Evolutionary conservation across 768 basidiomycete genomes (phyloP), one percentile per base, ranked within the genome.

Genomic region (Agaricus subrufescens): DNA sequence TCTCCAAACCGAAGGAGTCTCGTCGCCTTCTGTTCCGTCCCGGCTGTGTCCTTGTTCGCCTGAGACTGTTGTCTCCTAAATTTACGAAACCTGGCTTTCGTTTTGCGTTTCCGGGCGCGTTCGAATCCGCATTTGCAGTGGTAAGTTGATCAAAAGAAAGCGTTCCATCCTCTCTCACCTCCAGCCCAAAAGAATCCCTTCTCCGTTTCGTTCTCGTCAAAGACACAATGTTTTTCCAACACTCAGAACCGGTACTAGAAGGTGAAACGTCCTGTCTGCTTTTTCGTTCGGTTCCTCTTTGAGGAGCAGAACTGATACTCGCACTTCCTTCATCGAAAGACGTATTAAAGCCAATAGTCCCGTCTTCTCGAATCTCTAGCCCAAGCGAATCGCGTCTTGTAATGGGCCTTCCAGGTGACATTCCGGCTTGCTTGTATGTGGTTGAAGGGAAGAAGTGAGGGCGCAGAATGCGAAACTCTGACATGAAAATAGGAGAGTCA

Each of bases 171-270:
- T 34, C 31, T 19, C 31, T 50, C 19, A 50, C 48, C 19, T 37
- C 48, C 19, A 50, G n/a, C 34, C 52, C 52, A 26, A 46, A 53
- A 1, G 52, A 53, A 31, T 53, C 52, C 25, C 45, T 44, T 34
- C 52, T 46, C 19, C 34, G 52, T 25, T 34, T 53, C 10, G 31
- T 39, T 31, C 42, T 52, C 19, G 31, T 44, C 44, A 46, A 23
- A 23, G 52, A 37, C 5, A 19, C 4, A 11, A 45, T 19, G 12
- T 11, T 38, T 26, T 46, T 34, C 31, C 37, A 29, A 12, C 19
- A 37, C 3, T 46, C 44, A 11, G 25, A 43, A 2, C 10, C 23
- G 12, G 10, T 19, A 19, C 14, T 31, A 6, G 10, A 19, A 23
- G 11, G 27, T 29, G 46, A 29, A 19, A 15, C 31, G 38, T n/a